Conservation (phyloP, 2,329 filamentous ascomycete genomes). For the Diaporthe velutina region DNA sequence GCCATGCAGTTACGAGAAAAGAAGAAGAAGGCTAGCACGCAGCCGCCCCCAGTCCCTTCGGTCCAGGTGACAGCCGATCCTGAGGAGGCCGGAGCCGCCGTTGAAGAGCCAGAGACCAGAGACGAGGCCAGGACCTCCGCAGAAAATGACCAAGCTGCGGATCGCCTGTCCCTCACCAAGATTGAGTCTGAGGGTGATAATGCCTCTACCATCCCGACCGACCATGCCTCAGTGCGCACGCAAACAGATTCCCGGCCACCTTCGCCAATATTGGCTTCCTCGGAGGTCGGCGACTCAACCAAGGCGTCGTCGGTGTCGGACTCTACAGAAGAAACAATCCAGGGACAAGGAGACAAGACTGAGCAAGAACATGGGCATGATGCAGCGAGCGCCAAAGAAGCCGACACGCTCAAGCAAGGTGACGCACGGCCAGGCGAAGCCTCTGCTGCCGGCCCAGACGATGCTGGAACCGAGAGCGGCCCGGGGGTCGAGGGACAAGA, state of each 20-base stretch:
- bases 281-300: conserved; percentile 70
- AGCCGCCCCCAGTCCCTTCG: conserved; percentile 44
- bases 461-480: conserved; percentile 12
- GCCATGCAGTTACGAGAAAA: conserved; percentile 91
- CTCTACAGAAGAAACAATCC: conserved; percentile 71
- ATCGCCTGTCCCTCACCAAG: conserved; percentile 56
- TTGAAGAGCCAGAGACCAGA: conserved; percentile 40
- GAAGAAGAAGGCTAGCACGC: conserved; percentile 66
- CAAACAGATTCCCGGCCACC: conserved; percentile 69
- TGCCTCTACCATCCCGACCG: conserved; percentile 59
- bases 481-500: conserved; percentile 31
- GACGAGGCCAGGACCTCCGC: background rate
- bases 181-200: conserved; percentile 69
- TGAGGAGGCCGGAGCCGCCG: conserved; percentile 54
- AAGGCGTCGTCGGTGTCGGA: conserved; percentile 75
- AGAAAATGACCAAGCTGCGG: conserved; percentile 45
- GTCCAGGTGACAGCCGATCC: conserved; percentile 42
- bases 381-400: conserved; percentile 33
- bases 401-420: conserved; percentile 33
- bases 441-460: conserved; percentile 17
- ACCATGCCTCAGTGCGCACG: conserved; percentile 61
- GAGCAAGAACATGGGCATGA: conserved; percentile 12
- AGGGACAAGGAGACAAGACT: conserved; percentile 53
- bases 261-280: conserved; percentile 66
- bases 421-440: conserved; percentile 26